phyloP scores from a whole-genome alignment of 345 rosid genomes.

The Murraya koenigii region DNA sequence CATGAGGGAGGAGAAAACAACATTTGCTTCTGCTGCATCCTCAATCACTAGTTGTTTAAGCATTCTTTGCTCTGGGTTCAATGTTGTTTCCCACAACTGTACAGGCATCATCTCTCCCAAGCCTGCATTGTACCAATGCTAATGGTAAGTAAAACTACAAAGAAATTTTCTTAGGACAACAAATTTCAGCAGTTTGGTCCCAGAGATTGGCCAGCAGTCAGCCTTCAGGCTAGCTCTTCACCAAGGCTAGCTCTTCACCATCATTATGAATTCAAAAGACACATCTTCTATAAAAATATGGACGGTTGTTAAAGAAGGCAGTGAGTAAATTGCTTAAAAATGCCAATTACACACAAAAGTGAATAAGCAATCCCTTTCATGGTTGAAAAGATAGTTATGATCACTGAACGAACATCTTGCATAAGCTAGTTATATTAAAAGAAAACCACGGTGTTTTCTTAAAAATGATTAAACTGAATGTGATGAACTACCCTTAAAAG shows the following conservation, averaged over 20 bases:
- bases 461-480: background rate
- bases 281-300: background rate
- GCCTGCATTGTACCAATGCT: constrained; percentile 41
- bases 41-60: constrained; percentile 79
- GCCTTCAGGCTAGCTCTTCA: background rate
- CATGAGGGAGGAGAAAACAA: constrained; percentile 87
- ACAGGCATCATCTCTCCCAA: constrained; percentile 99
- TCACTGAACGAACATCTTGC: background rate
- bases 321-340: background rate
- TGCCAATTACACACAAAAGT: background rate
- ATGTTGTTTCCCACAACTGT: constrained; percentile 96
- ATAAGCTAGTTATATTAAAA: background rate
- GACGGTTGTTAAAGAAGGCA: background rate
- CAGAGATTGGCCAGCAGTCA: background rate
- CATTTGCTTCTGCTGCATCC: constrained; percentile 75
- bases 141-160: background rate
- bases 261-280: background rate
- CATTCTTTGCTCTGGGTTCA: constrained; percentile 83
- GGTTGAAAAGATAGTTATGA: background rate
- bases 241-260: background rate
- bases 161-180: background rate
- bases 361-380: background rate
- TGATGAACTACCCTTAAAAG: background rate
- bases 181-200: background rate
- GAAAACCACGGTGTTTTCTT: no score